These are phyloP conservation scores for Diutina neorugosa DNA, from an alignment of 1,139 yeast species.

Conservation along the genomic window DNA sequence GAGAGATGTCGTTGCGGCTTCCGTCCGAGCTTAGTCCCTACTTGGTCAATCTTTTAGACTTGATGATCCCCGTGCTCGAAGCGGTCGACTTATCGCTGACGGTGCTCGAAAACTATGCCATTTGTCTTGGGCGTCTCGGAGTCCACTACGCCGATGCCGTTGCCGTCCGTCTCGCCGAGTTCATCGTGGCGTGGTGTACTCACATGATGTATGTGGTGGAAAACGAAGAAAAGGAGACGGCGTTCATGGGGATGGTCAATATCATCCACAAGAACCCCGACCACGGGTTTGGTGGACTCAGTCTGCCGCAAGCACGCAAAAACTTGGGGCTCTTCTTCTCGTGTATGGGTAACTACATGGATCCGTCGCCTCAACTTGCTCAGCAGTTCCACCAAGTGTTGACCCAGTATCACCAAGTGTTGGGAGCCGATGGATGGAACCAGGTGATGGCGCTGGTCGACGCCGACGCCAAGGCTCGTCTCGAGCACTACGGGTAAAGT, in stretches of 20 bases:
- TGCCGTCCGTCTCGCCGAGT: constrained; percentile 44
- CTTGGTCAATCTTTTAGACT: constrained; percentile 44
- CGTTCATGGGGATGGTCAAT: constrained; percentile 66
- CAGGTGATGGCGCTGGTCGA: constrained; percentile 1
- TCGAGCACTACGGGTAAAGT: not conserved
- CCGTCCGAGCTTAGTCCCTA: constrained; percentile 43
- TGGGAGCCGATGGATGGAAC: constrained; percentile 20
- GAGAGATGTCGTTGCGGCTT: constrained; percentile 66
- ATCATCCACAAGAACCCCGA: constrained; percentile 56
- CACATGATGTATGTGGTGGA: constrained; percentile 55
- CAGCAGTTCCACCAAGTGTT: constrained; percentile 33
- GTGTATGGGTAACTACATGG: constrained; percentile 50
- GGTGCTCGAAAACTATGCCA: constrained; percentile 82
- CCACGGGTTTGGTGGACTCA: constrained; percentile 39
- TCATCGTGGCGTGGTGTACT: constrained; percentile 55
- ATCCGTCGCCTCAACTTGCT: constrained; percentile 35
- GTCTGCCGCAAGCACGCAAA: constrained; percentile 32
- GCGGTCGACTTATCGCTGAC: constrained; percentile 46
- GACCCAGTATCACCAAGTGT: constrained; percentile 32
- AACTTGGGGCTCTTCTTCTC: constrained; percentile 46
- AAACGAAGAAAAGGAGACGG: constrained; percentile 71
- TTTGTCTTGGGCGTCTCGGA: constrained; percentile 86
- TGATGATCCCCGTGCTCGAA: constrained; percentile 54
- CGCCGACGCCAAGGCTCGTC: constrained; percentile 3
- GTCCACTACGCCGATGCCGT: constrained; percentile 46